Evolutionary conservation across 1,284 basidiomycete genomes (phyloP).

Genomic region (Puccinia triticina): DNA sequence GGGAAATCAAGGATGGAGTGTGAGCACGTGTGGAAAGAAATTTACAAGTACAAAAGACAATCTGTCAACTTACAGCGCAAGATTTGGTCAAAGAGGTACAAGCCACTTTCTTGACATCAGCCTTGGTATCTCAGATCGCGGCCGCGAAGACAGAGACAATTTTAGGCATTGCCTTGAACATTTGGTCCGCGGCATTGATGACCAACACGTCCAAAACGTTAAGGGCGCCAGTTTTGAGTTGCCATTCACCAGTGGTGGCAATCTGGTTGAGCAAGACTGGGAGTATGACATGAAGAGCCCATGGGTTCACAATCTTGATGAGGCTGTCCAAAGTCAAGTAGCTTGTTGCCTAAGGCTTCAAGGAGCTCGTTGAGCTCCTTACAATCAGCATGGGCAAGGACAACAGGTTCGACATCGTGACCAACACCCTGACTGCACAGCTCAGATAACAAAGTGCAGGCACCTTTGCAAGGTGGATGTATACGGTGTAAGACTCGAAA

Average conservation of each 20-base stretch:
- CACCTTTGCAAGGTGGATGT: slow-evolving; percentile 86
- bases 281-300: slow-evolving; percentile 82
- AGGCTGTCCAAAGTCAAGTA: slow-evolving; percentile 81
- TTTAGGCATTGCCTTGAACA: slow-evolving; percentile 87
- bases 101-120: slow-evolving; percentile 98
- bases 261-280: slow-evolving; percentile 90
- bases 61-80: slow-evolving; percentile 68
- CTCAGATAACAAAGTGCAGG: slow-evolving; percentile 71
- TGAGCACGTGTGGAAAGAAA: background rate
- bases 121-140: slow-evolving; percentile 99
- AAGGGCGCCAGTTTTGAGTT: slow-evolving; percentile 91
- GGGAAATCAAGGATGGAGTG: slow-evolving; percentile 47
- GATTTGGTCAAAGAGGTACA: slow-evolving; percentile 91
- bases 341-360: slow-evolving; percentile 91
- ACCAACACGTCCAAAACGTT: slow-evolving; percentile 88
- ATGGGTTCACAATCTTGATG: slow-evolving; percentile 82
- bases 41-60: slow-evolving; percentile 67
- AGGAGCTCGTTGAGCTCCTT: slow-evolving; percentile 80
- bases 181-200: slow-evolving; percentile 78
- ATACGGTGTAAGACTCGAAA: no score
- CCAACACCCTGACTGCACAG: slow-evolving; percentile 76
- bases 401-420: slow-evolving; percentile 84
- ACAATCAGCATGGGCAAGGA: slow-evolving; percentile 71
- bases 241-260: slow-evolving; percentile 98
- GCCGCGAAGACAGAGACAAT: slow-evolving; percentile 94